A percentile compares a stretch with the other conserved stretches of the same genome.
phyloP scores from a whole-genome alignment of 192 early-diverging fungal species.

The Chytriomyces sp. region DNA sequence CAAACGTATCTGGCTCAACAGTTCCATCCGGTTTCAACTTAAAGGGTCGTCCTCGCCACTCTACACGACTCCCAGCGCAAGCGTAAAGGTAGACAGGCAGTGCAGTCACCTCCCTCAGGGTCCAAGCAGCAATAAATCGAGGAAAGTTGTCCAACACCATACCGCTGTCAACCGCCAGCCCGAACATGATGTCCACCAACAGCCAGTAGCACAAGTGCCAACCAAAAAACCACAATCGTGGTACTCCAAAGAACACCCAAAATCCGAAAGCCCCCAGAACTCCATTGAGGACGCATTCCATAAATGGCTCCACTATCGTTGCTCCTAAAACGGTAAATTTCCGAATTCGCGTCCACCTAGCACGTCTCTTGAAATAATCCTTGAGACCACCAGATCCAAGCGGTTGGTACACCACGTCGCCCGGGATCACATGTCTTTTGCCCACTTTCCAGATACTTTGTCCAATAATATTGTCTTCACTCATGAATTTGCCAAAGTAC shows the following conservation, averaged over 20 bases:
- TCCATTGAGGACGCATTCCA: constrained; percentile 82
- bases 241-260: constrained; percentile 55
- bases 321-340: constrained; percentile 91
- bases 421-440: constrained; percentile 80
- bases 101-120: constrained; percentile 77
- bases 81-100: constrained; percentile 84
- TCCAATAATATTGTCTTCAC: constrained; percentile 95
- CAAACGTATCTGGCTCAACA: constrained; percentile 19
- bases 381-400: constrained; percentile 71
- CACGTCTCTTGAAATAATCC: constrained; percentile 83
- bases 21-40: constrained; percentile 47
- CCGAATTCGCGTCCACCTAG: constrained; percentile 90
- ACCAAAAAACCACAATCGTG: constrained; percentile 47
- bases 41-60: constrained; percentile 77
- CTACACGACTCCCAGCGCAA: constrained; percentile 77
- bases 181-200: constrained; percentile 53
- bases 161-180: constrained; percentile 45
- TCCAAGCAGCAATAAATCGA: constrained; percentile 75
- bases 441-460: constrained; percentile 80
- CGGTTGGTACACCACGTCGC: constrained; percentile 84
- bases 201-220: constrained; percentile 66
- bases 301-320: constrained; percentile 90
- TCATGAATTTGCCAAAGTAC: constrained; percentile 87
- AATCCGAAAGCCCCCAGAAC: constrained; percentile 72
- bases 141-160: constrained; percentile 40